phyloP scores from a whole-genome alignment of 2,329 filamentous ascomycete species.

The Alternaria alternata region DNA sequence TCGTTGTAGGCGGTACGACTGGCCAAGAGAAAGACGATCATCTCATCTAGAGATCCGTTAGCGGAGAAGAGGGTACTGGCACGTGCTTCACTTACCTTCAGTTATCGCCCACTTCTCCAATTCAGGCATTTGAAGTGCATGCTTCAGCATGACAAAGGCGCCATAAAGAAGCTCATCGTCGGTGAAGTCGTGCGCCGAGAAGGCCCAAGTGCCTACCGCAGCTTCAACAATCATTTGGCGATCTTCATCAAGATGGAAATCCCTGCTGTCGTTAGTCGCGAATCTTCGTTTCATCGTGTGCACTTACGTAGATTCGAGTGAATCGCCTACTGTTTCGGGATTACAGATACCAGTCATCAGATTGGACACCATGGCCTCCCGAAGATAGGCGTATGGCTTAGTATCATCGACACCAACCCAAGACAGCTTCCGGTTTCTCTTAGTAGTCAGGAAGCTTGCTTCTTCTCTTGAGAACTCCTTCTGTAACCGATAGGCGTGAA shows the following conservation, averaged over 20 bases:
- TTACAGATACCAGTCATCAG: constrained; percentile 91
- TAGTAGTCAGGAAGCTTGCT: constrained; percentile 73
- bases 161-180: constrained; percentile 91
- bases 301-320: constrained; percentile 66
- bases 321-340: constrained; percentile 68
- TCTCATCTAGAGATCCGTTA: constrained; percentile 66
- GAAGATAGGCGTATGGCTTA: constrained; percentile 86
- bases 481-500: constrained; percentile 84
- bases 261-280: constrained; percentile 50
- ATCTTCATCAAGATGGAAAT: constrained; percentile 72
- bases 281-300: background rate
- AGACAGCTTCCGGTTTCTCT: constrained; percentile 81
- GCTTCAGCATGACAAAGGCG: constrained; percentile 87
- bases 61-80: constrained; percentile 1
- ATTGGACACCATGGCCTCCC: constrained; percentile 92
- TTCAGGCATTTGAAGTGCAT: constrained; percentile 83
- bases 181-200: constrained; percentile 86
- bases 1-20: constrained; percentile 94
- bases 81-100: constrained; percentile 67
- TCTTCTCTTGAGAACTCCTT: constrained; percentile 79
- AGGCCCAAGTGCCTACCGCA: constrained; percentile 81
- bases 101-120: constrained; percentile 81
- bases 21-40: constrained; percentile 85
- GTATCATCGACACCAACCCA: constrained; percentile 90
- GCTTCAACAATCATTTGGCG: constrained; percentile 71